Percentiles rank a stretch among this genome's conserved stretches.
These are phyloP conservation scores for Dryadomyces quercus-mongolicae DNA, from an alignment of 2,329 filamentous ascomycete species.

Conservation along the genomic window DNA sequence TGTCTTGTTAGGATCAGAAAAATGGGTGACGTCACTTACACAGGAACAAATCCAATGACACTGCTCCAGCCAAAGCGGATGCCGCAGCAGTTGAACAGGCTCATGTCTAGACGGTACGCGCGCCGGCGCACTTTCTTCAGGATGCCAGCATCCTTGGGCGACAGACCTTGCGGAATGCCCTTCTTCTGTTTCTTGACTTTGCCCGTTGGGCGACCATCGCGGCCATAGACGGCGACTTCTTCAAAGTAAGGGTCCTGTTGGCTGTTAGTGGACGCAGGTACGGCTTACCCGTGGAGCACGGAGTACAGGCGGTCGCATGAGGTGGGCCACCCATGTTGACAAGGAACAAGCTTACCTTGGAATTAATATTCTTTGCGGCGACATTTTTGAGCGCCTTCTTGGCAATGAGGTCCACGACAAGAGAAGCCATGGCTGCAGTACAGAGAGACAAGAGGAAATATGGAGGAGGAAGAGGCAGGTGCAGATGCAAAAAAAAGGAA, in stretches of 20 bases:
- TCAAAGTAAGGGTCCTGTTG: conserved; percentile 82
- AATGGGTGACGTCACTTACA: conserved; percentile 38
- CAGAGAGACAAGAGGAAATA: background rate
- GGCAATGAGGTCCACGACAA: conserved; percentile 12
- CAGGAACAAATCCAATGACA: conserved; percentile 73
- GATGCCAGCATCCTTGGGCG: conserved; percentile 66
- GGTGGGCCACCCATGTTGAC: background rate
- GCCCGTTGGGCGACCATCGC: conserved; percentile 50
- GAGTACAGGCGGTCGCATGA: background rate
- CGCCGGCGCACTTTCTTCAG: conserved; percentile 77
- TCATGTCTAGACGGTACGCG: conserved; percentile 77
- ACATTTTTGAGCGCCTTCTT: conserved; percentile 11
- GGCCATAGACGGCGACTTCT: conserved; percentile 59
- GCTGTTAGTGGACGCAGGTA: background rate
- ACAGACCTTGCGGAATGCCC: conserved; percentile 71
- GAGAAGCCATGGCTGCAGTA: background rate
- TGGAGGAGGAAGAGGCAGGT: background rate
- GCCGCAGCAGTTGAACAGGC: conserved; percentile 69
- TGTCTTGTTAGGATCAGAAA: background rate
- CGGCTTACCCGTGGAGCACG: no score
- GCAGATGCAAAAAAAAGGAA: background rate
- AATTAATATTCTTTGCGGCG: conserved; percentile 15
- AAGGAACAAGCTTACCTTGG: conserved; percentile 11
- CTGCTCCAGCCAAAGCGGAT: conserved; percentile 82
- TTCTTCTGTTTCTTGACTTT: conserved; percentile 79